These are phyloP conservation scores for Saccharata proteae DNA, from an alignment of 2,329 filamentous ascomycete genomes.

Conservation along the genomic window DNA sequence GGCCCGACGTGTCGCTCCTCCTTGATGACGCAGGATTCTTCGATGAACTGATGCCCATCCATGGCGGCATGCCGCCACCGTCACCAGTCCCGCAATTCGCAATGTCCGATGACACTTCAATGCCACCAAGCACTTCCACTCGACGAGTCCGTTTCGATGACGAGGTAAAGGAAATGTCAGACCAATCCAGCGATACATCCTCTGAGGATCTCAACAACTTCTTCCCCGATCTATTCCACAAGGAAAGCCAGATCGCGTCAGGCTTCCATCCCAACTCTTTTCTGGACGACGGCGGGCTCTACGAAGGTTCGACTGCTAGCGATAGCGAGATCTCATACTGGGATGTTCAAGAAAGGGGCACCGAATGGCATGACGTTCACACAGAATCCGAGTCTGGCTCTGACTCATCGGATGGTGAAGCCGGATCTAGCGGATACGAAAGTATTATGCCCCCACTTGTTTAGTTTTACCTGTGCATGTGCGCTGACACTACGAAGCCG, in stretches of 20 bases:
- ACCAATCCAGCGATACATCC: conserved; percentile 31
- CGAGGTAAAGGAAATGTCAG: conserved; percentile 48
- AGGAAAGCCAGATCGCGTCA: conserved; percentile 61
- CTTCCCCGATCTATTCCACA: conserved; percentile 68
- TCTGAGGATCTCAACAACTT: conserved; percentile 51
- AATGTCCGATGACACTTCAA: too few species aligned
- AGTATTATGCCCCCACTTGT: conserved; percentile 33
- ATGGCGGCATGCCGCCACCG: too few species aligned
- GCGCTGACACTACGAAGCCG: conserved; percentile 40
- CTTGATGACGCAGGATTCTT: conserved; percentile 19
- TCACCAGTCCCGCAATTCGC: too few species aligned
- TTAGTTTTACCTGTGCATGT: conserved; percentile 10
- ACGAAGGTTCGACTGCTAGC: conserved; percentile 15
- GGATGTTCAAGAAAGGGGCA: conserved; percentile 42
- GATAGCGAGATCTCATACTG: conserved; percentile 42
- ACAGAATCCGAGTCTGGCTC: conserved; percentile 30
- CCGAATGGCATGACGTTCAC: conserved; percentile 13
- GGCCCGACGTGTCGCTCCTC: conserved; percentile 13
- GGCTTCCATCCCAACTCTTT: conserved; percentile 47
- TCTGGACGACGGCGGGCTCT: conserved; percentile 43
- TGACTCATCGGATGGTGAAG: conserved; percentile 21
- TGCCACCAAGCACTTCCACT: conserved; percentile 13
- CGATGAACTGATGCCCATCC: too few species aligned
- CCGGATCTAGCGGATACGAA: conserved; percentile 44
- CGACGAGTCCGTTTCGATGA: conserved; percentile 65